Evolutionary conservation across 2,329 filamentous ascomycete genomes (phyloP), one percentile per base, ranked within the genome.

Genomic region (Basipetospora chlamydospora): DNA sequence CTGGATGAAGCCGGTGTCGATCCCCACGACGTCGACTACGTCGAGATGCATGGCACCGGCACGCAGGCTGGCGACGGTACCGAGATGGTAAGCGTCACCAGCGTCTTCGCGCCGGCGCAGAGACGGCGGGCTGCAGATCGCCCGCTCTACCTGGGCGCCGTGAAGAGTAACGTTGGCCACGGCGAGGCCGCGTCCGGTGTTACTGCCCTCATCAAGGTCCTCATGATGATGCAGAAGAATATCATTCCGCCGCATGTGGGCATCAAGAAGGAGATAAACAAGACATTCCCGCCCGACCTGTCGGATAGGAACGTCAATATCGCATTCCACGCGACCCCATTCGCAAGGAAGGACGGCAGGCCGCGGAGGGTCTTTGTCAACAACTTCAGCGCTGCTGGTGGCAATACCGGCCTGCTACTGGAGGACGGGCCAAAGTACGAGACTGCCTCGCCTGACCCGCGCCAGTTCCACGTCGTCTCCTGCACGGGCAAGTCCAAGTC

Each of bases 21-120:
- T 48, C 79, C 83, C 2, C 67, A 75, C 35, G 80, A 87, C 43
- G 69, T 93, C 33, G 76, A 76, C 54, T 92, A 88, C 49, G 77
- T 93, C 7, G 85, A 92, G 57, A 85, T 90, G 77, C 84, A 93
- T 53, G 85, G 82, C 11, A 93, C 85, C 3, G 85, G 85, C 22
- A 93, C 83, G 0, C 82, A 90, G 54, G 83, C 80, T 22, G 85
- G 82, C 42, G 85, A 93, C 49, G 77, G 75, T 6, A 80, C 75
- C 4, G 86, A 94, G 53, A 87, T 88, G 78, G 64, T 73, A 1
- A 85, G 79, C 0, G 80, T 92, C 33, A 73, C 76, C 3, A 56
- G 63, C 33, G 58, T 65, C 6, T 70, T 65, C 43, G 65, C 66
- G 1, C 64, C 67, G 5, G 57, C 59, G 1, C 50, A 61, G 18